Evolutionary conservation across 495 filamentous ascomycete genomes (phyloP).

Genomic region (Astrothelium subdiscretum): DNA sequence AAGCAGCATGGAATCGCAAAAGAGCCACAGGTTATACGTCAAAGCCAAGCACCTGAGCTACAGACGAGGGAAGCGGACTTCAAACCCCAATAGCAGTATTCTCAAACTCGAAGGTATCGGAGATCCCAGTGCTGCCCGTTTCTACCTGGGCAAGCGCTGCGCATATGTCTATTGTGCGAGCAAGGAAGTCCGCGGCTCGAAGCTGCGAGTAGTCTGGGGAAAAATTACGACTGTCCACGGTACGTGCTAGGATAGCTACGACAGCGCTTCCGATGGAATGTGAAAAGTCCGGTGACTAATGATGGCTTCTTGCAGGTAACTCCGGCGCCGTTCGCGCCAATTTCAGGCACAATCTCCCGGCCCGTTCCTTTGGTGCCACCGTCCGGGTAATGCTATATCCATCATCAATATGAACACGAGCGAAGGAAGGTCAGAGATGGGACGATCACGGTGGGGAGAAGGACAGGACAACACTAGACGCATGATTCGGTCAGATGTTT

Average conservation of each 20-base stretch:
- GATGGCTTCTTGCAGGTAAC: slow-evolving; percentile 56
- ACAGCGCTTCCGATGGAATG: neutral
- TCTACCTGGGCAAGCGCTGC: slow-evolving; percentile 91
- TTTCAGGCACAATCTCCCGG: slow-evolving; percentile 88
- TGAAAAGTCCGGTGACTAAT: too few species aligned
- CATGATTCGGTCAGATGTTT: too few species aligned
- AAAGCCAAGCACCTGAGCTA: too few species aligned
- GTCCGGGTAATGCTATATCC: slow-evolving; percentile 99
- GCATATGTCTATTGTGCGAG: slow-evolving; percentile 93
- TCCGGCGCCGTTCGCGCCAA: slow-evolving; percentile 92
- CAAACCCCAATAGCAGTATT: too few species aligned
- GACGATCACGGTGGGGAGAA: too few species aligned
- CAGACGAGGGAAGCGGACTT: too few species aligned
- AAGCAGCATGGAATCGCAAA: too few species aligned
- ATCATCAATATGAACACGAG: slow-evolving; percentile 46
- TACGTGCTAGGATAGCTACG: slow-evolving; percentile 27
- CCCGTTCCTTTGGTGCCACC: slow-evolving; percentile 90
- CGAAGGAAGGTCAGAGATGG: too few species aligned
- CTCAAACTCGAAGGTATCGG: slow-evolving; percentile 96
- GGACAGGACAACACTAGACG: too few species aligned
- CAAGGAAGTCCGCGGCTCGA: slow-evolving; percentile 85
- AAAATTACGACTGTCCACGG: slow-evolving; percentile 93
- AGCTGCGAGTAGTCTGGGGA: slow-evolving; percentile 98
- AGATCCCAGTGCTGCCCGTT: slow-evolving; percentile 72
- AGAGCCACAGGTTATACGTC: too few species aligned